Conservation (phyloP, 208 protist species). For the Crithidia mellificae region DNA sequence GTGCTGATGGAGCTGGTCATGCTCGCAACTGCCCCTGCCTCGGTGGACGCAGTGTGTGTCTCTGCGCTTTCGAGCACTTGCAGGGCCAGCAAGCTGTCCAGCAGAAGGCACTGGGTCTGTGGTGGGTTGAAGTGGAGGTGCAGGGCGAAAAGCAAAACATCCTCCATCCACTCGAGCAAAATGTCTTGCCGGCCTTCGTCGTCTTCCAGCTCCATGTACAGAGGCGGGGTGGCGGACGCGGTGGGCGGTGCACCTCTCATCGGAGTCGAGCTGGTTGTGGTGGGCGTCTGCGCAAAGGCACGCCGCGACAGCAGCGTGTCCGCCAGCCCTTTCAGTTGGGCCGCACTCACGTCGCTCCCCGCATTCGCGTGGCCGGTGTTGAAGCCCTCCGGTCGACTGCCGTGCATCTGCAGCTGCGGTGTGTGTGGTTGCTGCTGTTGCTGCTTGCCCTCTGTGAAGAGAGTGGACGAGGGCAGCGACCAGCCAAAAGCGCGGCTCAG, state of each 20-base stretch:
- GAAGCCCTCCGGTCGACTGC: background rate
- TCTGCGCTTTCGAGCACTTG: constrained; percentile 31
- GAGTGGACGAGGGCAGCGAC: constrained; percentile 9
- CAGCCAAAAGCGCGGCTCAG: constrained; percentile 42
- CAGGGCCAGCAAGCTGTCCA: constrained; percentile 58
- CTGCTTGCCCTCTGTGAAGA: constrained; percentile 5
- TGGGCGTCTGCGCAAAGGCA: constrained; percentile 4
- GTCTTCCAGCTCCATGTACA: constrained; percentile 40
- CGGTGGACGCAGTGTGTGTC: background rate
- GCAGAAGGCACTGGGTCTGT: constrained; percentile 71
- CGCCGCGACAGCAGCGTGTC: constrained; percentile 28
- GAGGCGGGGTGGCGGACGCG: background rate
- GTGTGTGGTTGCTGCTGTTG: background rate
- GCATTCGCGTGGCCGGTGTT: no score
- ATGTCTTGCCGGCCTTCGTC: constrained; percentile 48
- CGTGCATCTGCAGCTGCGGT: background rate
- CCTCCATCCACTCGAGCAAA: constrained; percentile 79
- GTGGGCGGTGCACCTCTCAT: background rate
- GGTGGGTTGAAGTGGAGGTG: constrained; percentile 45
- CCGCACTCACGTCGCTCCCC: background rate
- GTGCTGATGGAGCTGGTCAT: no score
- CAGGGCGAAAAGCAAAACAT: constrained; percentile 50
- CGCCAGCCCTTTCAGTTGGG: constrained; percentile 9
- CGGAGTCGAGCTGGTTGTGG: background rate
- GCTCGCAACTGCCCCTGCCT: no score